Base-by-base conservation (phyloP, 345 rosid species). In the Barbarea vulgaris region DNA sequence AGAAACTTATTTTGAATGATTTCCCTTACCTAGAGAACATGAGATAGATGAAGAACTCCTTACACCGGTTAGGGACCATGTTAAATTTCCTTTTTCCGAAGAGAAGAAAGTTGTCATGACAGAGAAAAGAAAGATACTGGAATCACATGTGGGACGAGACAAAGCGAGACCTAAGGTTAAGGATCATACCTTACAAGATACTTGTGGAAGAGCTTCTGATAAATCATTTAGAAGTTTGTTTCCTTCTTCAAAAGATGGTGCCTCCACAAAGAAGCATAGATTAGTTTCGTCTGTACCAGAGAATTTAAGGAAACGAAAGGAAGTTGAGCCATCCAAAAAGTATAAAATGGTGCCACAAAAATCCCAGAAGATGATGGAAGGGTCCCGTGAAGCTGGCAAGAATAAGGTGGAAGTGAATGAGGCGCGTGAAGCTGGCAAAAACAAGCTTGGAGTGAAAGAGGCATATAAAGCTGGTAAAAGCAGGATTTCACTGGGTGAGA, bases 41-140 rank as follows among this genome's bases (percentile, higher is more conserved):
- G 83, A 84, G 76, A 89, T 95, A 48, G 71, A 75, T 57, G 91
- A 87, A 11, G 78, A 83, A 2, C 56, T 95, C 70, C 81, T 81
- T 70, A 95, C 99, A 75, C 99, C 99, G 31, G 70, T 66, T 48
- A 87, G 97, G 82, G 81, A 87, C 72, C 97, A 89, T 75, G 72
- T 92, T 59, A 79, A 68, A 69, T 95, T 92, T 76, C 99, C 99
- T 75, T 73, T 53, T 58, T 54, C 61, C 18, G 82, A 70, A 80
- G 81, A 77, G 37, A 75, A 63, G 73, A 85, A 74, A 80, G 52
- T 61, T 53, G 15, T 42, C 46, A 21, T 48, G 44, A 74, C 66
- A 67, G 76, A 75, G 61, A 82, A 67, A 63, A 78, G 72, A 71
- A 76, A 39, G 69, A 62, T 75, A 30, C 36, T 64, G 51, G 88